Evolutionary conservation across 1,284 basidiomycete species (phyloP).

Genomic region (Anthracocystis setariae): DNA sequence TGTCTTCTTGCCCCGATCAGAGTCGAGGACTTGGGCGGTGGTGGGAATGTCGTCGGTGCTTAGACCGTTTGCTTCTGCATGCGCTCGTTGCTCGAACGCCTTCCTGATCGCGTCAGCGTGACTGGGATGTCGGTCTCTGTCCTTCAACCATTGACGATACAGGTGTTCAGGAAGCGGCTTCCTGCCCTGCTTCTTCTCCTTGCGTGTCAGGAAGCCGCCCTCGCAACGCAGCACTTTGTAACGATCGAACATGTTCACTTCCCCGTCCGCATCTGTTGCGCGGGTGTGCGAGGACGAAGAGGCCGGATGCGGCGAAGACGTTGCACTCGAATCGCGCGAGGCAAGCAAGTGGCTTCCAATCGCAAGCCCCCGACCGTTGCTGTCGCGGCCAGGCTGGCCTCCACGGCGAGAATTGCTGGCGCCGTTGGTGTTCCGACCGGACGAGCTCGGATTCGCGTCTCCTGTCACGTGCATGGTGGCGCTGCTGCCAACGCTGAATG

Average conservation of each 20-base stretch:
- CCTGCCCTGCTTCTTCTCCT: slow-evolving; percentile 27
- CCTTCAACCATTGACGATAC: slow-evolving; percentile 23
- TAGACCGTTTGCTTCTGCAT: slow-evolving; percentile 13
- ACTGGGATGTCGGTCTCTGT: slow-evolving; percentile 17
- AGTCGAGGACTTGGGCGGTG: slow-evolving; percentile 18
- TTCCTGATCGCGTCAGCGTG: slow-evolving; percentile 23
- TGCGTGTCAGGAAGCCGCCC: slow-evolving; percentile 28
- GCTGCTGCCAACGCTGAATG: slow-evolving; percentile 37
- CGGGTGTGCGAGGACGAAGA: slow-evolving; percentile 3
- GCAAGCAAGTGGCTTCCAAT: slow-evolving; percentile 23
- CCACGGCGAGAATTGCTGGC: slow-evolving; percentile 5
- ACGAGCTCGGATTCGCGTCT: slow-evolving; percentile 14
- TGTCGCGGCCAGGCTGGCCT: slow-evolving; percentile 9
- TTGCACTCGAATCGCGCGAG: slow-evolving; percentile 7
- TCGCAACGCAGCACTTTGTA: slow-evolving; percentile 19
- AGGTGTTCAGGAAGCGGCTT: slow-evolving; percentile 33
- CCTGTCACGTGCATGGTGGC: slow-evolving; percentile 44
- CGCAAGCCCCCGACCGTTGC: slow-evolving; percentile 4
- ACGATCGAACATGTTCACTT: slow-evolving; percentile 17
- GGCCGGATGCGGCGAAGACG: slow-evolving; percentile 14
- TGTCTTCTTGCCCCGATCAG: neutral
- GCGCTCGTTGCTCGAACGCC: slow-evolving; percentile 19
- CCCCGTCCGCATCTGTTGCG: slow-evolving; percentile 1
- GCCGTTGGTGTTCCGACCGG: slow-evolving; percentile 8
- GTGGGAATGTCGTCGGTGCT: slow-evolving; percentile 4